These are phyloP conservation scores for Exophiala sideris DNA, from an alignment of 2,329 filamentous ascomycete genomes.

Conservation along the genomic window DNA sequence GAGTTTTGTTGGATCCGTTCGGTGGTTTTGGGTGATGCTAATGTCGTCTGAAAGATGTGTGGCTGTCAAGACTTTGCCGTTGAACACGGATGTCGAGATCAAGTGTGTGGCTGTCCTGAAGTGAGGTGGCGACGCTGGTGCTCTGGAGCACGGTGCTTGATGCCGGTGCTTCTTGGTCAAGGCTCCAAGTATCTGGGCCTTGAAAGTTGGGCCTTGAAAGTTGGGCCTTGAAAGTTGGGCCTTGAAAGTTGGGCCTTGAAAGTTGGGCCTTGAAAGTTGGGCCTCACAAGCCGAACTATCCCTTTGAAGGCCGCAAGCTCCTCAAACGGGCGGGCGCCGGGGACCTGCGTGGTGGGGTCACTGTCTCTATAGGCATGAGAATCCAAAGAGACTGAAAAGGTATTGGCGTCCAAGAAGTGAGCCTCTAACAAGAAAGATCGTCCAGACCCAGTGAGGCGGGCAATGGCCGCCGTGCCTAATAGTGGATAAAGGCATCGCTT, in stretches of 20 bases:
- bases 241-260: neutral
- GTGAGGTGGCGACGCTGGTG: neutral
- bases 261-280: too few species aligned
- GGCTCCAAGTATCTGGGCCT: neutral
- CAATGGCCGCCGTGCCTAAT: too few species aligned
- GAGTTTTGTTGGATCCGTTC: neutral
- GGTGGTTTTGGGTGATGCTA: neutral
- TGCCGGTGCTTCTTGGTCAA: neutral
- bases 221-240: neutral
- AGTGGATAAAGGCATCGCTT: too few species aligned
- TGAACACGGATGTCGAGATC: slow-evolving; percentile 54
- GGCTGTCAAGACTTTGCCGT: slow-evolving; percentile 50
- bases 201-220: neutral
- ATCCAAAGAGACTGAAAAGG: slow-evolving; percentile 5
- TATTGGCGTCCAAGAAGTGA: neutral
- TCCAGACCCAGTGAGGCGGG: too few species aligned
- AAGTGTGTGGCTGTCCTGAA: slow-evolving; percentile 44
- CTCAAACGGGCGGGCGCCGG: neutral
- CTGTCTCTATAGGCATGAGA: slow-evolving; percentile 1
- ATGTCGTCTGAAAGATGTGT: slow-evolving; percentile 40
- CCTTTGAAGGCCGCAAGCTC: neutral
- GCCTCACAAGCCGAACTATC: neutral
- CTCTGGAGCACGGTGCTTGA: neutral
- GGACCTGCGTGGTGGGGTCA: neutral
- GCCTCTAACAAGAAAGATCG: too few species aligned